Base-by-base conservation (phyloP, 2,329 filamentous ascomycete species). In the Bretziella fagacearum region DNA sequence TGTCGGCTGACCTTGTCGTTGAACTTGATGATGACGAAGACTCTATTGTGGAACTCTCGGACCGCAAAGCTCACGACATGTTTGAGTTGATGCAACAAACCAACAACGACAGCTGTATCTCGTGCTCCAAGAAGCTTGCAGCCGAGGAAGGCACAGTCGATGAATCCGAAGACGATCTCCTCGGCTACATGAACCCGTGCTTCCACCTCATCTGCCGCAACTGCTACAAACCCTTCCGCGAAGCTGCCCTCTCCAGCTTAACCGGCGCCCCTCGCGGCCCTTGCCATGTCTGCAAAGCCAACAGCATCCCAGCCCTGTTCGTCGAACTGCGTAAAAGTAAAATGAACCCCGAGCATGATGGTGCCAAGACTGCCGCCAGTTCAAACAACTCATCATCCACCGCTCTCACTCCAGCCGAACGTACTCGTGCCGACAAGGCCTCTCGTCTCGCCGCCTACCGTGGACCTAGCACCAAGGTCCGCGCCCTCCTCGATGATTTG, bases 381-480 rank as follows among this genome's bases (percentile, higher is more conserved):
- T 46, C 48, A 20, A 41, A 50, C 6, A 27, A 18, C 11, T 46
- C 32, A 22, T 50, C 10, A 29, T 33, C 30, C 49, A 50, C 42
- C 59, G 13, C 40, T 1, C 35, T 44, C 30, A 25, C 47, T 3
- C 39, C 47, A 3, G 33, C 47, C 55, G 51, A 63, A 59, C 30
- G 30, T 40, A 47, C 46, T 17, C 48, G 44, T 22, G 25, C 39
- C 8, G 45, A 47, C 3, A 53, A 43, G 20, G 25, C 40, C 25
- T 18, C 25, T 20, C 54, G 50, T 26, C 30, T 53, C 8, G 75
- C 74, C 20, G 74, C 73, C 26, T 98, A 96, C 58, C 70, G 71
- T 36, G 87, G 87, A 0, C 89, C 89, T 0, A 86, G 93, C 57
- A 93, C 87, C 4, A 98, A 98, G 65, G 94, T 91, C 1, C 77